Conservation (phyloP, 176 grass and related monocot species). For the Secale cereale region DNA sequence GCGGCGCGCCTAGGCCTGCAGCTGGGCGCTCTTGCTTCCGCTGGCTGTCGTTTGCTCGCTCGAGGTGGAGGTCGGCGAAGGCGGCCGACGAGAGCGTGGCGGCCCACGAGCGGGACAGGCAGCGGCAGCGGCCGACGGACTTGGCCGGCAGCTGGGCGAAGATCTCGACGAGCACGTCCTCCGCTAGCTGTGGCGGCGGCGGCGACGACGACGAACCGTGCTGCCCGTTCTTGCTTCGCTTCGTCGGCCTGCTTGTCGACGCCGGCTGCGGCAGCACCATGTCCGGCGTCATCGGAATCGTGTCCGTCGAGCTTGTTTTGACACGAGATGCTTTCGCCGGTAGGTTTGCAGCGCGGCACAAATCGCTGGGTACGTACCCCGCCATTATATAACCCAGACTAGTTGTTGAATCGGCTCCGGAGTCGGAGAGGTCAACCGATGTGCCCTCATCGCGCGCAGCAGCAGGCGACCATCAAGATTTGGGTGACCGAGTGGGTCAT, state of each 20-base stretch:
- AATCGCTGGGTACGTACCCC: too few relatives aligned
- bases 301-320: too few relatives aligned
- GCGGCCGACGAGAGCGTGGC: not conserved
- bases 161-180: not conserved
- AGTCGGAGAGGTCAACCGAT: too few relatives aligned
- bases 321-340: too few relatives aligned
- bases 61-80: not conserved
- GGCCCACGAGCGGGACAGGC: not conserved
- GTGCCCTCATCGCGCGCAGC: too few relatives aligned
- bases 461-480: too few relatives aligned
- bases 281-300: not conserved
- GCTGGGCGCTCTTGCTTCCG: not conserved
- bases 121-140: not conserved
- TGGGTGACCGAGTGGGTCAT: too few relatives aligned
- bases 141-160: not conserved
- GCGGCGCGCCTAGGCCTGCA: not conserved
- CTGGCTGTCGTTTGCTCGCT: not conserved
- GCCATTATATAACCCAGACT: too few relatives aligned
- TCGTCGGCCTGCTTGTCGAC: not conserved
- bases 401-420: too few relatives aligned
- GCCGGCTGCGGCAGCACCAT: not conserved
- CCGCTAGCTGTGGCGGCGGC: not conserved
- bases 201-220: not conserved
- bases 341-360: too few relatives aligned
- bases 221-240: not conserved